These are phyloP conservation scores for Musa balbisiana DNA, from an alignment of 202 grass and related monocot species.

Conservation along the genomic window DNA sequence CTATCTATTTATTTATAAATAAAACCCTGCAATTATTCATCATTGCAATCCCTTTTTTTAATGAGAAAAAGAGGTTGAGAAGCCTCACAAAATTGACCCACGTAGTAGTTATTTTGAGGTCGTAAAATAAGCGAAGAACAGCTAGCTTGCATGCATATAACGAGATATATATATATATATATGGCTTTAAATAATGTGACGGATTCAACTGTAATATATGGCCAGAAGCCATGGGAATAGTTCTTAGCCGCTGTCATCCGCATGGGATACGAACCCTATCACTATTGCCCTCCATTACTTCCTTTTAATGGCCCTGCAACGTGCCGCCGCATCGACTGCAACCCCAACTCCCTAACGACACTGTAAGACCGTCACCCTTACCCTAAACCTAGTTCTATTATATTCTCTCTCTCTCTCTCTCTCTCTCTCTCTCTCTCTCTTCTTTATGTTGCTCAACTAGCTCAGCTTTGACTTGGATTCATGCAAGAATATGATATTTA, in stretches of 20 bases:
- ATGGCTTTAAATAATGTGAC: no score
- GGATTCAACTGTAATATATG: background rate
- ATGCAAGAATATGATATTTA: background rate
- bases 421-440: background rate
- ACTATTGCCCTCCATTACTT: background rate
- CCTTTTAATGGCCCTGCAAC: background rate
- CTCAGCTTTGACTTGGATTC: background rate
- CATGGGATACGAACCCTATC: no score
- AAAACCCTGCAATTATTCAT: no score
- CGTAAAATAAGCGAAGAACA: no score
- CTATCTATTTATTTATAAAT: no score
- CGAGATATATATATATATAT: no score
- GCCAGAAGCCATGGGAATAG: background rate
- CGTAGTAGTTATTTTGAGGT: no score
- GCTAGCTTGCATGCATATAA: no score
- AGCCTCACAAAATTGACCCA: no score
- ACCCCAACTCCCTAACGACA: background rate
- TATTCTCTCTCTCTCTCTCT: background rate
- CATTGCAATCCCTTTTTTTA: no score
- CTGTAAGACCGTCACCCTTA: background rate
- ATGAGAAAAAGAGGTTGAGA: no score
- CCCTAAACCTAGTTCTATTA: background rate
- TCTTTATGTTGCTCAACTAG: conserved; percentile 21
- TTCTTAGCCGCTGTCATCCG: background rate
- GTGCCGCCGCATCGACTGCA: conserved; percentile 11